Conservation (phyloP, 139 green algal species). For the Pseudopediastrum boryanum region DNA sequence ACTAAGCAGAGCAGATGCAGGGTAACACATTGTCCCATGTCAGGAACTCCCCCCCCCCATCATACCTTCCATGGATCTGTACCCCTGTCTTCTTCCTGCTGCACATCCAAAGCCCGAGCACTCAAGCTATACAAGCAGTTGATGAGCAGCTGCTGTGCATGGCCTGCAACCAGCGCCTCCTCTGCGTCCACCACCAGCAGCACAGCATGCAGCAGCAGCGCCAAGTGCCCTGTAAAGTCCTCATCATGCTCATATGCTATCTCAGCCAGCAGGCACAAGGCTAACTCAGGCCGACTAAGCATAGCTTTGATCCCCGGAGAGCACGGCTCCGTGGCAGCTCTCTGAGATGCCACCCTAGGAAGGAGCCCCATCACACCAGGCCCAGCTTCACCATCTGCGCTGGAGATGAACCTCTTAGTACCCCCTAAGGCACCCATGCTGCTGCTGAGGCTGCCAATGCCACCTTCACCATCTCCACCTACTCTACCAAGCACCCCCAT, state of each 20-base stretch:
- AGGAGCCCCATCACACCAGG: not conserved
- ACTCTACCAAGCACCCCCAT: too few relatives aligned
- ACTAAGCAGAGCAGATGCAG: too few relatives aligned
- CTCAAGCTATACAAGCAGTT: conserved; percentile 76
- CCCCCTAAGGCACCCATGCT: not conserved
- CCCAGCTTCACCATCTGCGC: not conserved
- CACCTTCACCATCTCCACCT: too few relatives aligned
- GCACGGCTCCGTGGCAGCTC: not conserved
- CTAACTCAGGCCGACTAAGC: conserved; percentile 82
- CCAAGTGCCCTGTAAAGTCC: conserved; percentile 82
- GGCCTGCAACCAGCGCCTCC: conserved; percentile 12
- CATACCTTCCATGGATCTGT: not conserved
- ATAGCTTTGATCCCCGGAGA: conserved; percentile 33
- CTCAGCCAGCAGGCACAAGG: conserved; percentile 75
- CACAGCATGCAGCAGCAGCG: conserved; percentile 79
- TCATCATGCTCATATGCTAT: conserved; percentile 91
- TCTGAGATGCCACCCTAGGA: not conserved
- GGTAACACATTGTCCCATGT: too few relatives aligned
- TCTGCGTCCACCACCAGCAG: conserved; percentile 30
- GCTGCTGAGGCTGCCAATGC: not conserved
- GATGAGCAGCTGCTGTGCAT: conserved; percentile 69
- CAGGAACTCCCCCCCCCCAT: too few relatives aligned
- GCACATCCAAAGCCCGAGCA: conserved; percentile 22
- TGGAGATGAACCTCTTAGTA: not conserved
- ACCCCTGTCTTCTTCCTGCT: conserved; percentile 9